Evolutionary conservation across 345 rosid species (phyloP).

Genomic region (Populus euphratica): DNA sequence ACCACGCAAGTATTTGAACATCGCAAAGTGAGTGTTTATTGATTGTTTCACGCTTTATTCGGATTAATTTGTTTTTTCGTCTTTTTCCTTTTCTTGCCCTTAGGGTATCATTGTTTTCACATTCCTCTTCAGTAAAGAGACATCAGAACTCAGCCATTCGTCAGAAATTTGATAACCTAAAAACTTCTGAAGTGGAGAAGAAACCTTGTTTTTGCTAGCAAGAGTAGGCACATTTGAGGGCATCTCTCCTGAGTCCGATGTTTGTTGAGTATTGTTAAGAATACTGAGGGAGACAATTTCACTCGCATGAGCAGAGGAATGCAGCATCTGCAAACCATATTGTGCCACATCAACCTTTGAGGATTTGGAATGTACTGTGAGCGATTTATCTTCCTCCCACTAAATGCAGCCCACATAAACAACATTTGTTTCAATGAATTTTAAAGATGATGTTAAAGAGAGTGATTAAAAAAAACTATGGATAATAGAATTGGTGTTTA

Average conservation of each 20-base stretch:
- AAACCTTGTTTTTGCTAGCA: conserved; percentile 15
- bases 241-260: not conserved
- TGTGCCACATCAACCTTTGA: not conserved
- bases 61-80: too few relatives aligned
- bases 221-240: not conserved
- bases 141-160: not conserved
- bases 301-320: conserved; percentile 7
- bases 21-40: too few relatives aligned
- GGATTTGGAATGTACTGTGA: not conserved
- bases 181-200: conserved; percentile 5
- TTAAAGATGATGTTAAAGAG: too few relatives aligned
- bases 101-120: not conserved
- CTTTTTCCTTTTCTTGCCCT: too few relatives aligned
- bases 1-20: too few relatives aligned
- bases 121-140: not conserved
- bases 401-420: conserved; percentile 33
- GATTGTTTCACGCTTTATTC: too few relatives aligned
- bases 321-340: not conserved
- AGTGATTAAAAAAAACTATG: too few relatives aligned
- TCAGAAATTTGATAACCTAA: not conserved
- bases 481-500: too few relatives aligned
- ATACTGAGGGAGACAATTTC: not conserved
- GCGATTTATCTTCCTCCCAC: conserved; percentile 7
- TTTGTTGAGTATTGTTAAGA: not conserved
- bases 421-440: conserved; percentile 6